Base-by-base conservation (phyloP, 202 grass and related monocot species). In the Alloteropsis angusta region DNA sequence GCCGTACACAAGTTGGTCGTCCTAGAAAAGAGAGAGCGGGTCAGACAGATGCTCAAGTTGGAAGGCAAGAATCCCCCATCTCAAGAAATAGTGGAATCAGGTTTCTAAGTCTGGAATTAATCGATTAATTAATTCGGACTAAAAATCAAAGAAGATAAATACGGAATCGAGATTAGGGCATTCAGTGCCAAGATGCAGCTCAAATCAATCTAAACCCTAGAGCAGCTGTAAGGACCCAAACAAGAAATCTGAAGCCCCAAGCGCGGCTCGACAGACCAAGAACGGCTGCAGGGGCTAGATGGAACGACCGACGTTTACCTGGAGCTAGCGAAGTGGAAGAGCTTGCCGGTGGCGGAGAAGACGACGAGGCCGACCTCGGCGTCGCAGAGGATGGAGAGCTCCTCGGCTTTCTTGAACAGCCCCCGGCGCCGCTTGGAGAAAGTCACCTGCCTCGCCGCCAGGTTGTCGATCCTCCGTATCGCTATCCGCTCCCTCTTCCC, bases 381-480 rank as follows among this genome's bases (percentile, higher is more conserved):
- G 23, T 88, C 90, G 89, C 93, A 96, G 63, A 96, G 78, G 82
- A 92, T 84, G 75, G 90, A 76, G 76, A 97, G 89, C 71, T 97
- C 93, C 75, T 88, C 80, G 21, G 93, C 90, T 85, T 97, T 97
- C 83, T 97, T 93, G 83, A 97, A 92, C 3, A 93, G 74, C 9
- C 90, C 90, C 80, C 90, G 76, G 41, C 87, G 82, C 35, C 93
- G 71, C 85, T 93, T 92, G 45, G 82, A 86, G 87, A 92, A 93
- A 13, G 93, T 97, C 36, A 97, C 87, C 84, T 93, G 93, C 85
- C 84, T 84, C 35, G 85, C 87, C 54, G 93, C 72, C 62, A 69
- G 66, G 70, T 90, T 90, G 52, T 93, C 87, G 46, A 97, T 97
- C 83, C 65, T 88, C 83, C 86, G 79, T 74, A 93, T 87, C 83